These are phyloP conservation scores for Paulownia fortunei DNA, from an alignment of 257 asterid species.

Conservation along the genomic window DNA sequence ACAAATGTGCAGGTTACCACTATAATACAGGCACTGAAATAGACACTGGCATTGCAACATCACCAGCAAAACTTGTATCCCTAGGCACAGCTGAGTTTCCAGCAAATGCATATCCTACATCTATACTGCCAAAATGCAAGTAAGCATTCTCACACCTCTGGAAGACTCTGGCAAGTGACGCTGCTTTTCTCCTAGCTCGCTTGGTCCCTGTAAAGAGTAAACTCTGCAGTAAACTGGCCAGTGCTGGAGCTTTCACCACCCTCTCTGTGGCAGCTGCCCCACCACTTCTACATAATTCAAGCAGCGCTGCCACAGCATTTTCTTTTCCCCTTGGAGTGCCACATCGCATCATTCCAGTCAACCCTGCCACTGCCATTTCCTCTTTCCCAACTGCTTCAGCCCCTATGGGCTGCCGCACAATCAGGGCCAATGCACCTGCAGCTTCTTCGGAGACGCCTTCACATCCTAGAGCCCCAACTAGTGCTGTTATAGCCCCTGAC, in stretches of 20 bases:
- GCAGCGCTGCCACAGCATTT: constrained; percentile 88
- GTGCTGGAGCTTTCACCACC: constrained; percentile 80
- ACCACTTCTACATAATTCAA: constrained; percentile 80
- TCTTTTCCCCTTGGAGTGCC: constrained; percentile 90
- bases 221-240: constrained; percentile 73
- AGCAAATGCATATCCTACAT: constrained; percentile 63
- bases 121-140: constrained; percentile 59
- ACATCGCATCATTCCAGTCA: constrained; percentile 79
- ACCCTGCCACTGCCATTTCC: constrained; percentile 64
- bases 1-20: constrained; percentile 31
- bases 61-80: constrained; percentile 67
- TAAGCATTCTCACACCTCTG: constrained; percentile 71
- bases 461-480: constrained; percentile 63
- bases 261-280: constrained; percentile 71
- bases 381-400: constrained; percentile 77
- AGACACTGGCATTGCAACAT: constrained; percentile 62
- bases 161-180: constrained; percentile 85
- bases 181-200: constrained; percentile 91
- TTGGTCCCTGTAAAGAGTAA: constrained; percentile 89
- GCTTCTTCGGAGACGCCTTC: constrained; percentile 89
- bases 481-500: constrained; percentile 74
- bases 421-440: constrained; percentile 84
- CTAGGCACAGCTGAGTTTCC: constrained; percentile 53
- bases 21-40: constrained; percentile 85
- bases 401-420: constrained; percentile 78